Base-by-base conservation (phyloP, 257 asterid species). In the Datura wrightii region DNA sequence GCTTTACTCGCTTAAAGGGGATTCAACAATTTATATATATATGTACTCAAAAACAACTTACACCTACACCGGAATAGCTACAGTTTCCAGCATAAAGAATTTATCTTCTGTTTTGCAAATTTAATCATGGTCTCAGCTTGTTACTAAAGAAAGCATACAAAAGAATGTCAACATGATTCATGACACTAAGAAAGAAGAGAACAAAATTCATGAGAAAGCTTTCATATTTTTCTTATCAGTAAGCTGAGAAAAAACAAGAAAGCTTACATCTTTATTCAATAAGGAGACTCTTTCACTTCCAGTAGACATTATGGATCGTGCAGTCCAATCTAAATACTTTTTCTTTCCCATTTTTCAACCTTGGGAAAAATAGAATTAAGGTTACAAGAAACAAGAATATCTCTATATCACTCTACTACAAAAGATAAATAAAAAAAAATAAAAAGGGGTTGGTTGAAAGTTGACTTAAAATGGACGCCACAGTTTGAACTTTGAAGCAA, bases 251-350 rank as follows among this genome's bases (percentile, higher is more conserved):
- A 82, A 60, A n/a, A 14, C 48, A 3, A 10, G 18, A 44, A 71
- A 71, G 31, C 56, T 14, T 78, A 87, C 94, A 86, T 88, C 86
- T 83, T 89, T 89, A 60, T 85, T 87, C 88, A 89, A 80, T 37
- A 91, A 89, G 48, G 94, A 87, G 41, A 83, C 89, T 86, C 90
- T 88, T 83, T 91, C 94, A 70, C 88, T 88, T 37, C 91, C 92
- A 13, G 90, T 37, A 63, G 92, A 86, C 91, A 89, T 86, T 19
- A 89, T 85, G 52, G 92, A 89, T 82, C 72, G 70, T 34, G 93
- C 83, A 56, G 88, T 87, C 91, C 90, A 87, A 86, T 89, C 93
- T 81, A 88, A 67, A 81, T 86, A 90, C 84, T 87, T 90, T 59
- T 91, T 89, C 90, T 86, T 89, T 70, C 91, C 93, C 92, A 89